Conservation (phyloP, 1,284 basidiomycete genomes). For the Rhodotorula sp. region DNA sequence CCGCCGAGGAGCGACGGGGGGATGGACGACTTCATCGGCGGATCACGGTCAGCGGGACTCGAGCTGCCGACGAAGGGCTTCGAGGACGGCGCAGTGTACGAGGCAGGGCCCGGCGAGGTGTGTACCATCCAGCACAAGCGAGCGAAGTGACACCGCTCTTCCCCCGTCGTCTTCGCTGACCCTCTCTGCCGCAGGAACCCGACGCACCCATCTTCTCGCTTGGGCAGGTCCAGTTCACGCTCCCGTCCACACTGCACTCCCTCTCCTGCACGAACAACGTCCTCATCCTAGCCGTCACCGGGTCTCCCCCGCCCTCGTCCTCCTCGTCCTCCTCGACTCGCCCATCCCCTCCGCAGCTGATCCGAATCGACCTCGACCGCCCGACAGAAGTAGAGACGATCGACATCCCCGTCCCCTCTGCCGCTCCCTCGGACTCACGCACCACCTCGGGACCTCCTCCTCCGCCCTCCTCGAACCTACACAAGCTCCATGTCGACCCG, state of each 20-base stretch:
- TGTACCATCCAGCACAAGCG: background rate
- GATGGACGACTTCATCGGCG: conserved; percentile 1
- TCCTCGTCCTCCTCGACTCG: conserved; percentile 25
- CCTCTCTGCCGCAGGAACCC: conserved; percentile 4
- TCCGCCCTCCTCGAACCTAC: conserved; percentile 40
- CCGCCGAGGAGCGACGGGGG: background rate
- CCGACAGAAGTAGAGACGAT: conserved; percentile 38
- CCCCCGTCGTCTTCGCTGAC: background rate
- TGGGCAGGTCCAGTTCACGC: conserved; percentile 67
- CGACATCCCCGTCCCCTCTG: conserved; percentile 25
- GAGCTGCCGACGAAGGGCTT: conserved; percentile 26
- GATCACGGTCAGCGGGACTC: background rate
- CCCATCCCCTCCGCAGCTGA: conserved; percentile 30
- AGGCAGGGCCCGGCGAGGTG: conserved; percentile 22
- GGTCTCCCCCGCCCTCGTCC: conserved; percentile 13
- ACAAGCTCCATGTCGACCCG: conserved; percentile 85
- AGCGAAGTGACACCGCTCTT: too few species aligned
- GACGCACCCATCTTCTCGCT: conserved; percentile 35
- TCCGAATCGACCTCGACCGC: conserved; percentile 42
- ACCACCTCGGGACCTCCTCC: background rate
- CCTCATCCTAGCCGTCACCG: conserved; percentile 51
- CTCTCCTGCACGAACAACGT: conserved; percentile 81
- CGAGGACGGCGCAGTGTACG: conserved; percentile 28
- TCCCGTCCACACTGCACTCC: conserved; percentile 73
- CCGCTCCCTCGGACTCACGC: background rate